These are phyloP conservation scores for Garcia nutans DNA, from an alignment of 345 rosid genomes.

Conservation along the genomic window DNA sequence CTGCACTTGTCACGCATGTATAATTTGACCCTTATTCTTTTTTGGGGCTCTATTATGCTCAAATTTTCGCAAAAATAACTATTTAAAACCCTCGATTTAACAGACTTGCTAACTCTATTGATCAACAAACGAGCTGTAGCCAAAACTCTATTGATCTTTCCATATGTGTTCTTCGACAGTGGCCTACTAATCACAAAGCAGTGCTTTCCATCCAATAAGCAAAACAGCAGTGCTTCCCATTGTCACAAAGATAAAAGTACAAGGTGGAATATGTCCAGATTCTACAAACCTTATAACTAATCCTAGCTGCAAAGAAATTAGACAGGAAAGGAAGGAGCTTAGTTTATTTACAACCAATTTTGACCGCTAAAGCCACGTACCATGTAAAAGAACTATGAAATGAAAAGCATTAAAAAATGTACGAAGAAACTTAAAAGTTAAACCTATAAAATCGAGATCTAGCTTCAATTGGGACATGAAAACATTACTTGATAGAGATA, in stretches of 20 bases:
- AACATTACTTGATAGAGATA: not conserved
- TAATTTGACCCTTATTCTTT: no score
- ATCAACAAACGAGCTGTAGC: constrained; percentile 34
- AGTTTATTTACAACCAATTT: not conserved
- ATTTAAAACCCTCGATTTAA: no score
- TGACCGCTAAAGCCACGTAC: constrained; percentile 4
- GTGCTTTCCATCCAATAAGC: constrained; percentile 71
- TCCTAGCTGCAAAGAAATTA: constrained; percentile 50
- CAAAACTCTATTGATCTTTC: constrained; percentile 27
- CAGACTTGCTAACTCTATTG: no score
- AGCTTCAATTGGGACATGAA: constrained; percentile 3
- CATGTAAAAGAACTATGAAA: not conserved
- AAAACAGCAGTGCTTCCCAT: constrained; percentile 72
- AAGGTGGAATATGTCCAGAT: constrained; percentile 57
- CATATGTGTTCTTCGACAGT: constrained; percentile 29
- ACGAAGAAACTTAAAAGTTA: not conserved
- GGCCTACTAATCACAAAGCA: constrained; percentile 34
- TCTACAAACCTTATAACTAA: constrained; percentile 49
- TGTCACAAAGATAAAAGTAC: constrained; percentile 55
- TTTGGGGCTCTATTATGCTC: no score
- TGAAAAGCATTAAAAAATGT: not conserved
- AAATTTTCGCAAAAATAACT: no score
- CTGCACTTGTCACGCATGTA: no score
- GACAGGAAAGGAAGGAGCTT: constrained; percentile 11
- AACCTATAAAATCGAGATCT: not conserved